Conservation (phyloP, 23 red algal genomes). For the Gracilaria gracilis region DNA sequence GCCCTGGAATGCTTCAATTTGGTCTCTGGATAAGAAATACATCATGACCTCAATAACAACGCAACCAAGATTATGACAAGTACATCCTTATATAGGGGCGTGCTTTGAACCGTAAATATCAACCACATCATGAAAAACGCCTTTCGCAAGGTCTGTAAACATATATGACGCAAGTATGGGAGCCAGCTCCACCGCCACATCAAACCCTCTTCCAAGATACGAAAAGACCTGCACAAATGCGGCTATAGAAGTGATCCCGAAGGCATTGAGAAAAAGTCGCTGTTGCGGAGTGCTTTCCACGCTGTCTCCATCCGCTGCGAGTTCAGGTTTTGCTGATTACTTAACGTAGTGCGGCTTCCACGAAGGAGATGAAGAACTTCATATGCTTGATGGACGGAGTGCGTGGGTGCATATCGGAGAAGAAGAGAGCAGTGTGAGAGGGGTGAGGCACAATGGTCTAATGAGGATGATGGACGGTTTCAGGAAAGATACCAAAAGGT, state of each 20-base stretch:
- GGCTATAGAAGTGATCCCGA: constrained; percentile 8
- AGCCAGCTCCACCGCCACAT: neutral
- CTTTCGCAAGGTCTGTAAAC: constrained; percentile 82
- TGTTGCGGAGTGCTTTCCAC: constrained; percentile 33
- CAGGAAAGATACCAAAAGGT: no score
- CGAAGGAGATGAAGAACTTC: neutral
- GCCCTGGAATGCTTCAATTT: constrained; percentile 96
- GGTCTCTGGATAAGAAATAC: constrained; percentile 31
- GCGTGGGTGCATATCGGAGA: constrained; percentile 3
- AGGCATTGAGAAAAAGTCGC: neutral
- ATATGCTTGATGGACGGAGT: neutral
- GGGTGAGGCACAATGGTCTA: neutral
- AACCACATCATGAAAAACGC: constrained; percentile 88
- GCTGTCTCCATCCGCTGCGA: constrained; percentile 47
- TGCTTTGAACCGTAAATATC: constrained; percentile 91
- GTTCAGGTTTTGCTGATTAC: constrained; percentile 28
- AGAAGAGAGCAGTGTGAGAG: neutral
- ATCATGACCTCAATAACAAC: no score
- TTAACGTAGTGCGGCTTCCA: neutral
- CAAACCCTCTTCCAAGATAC: neutral
- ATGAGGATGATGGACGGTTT: neutral
- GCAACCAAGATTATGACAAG: neutral
- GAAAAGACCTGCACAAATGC: constrained; percentile 25
- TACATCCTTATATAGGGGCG: constrained; percentile 90
- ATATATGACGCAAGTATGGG: constrained; percentile 33